phyloP scores from a whole-genome alignment of 2,329 filamentous ascomycete species.

The Diaporthe citrichinensis region DNA sequence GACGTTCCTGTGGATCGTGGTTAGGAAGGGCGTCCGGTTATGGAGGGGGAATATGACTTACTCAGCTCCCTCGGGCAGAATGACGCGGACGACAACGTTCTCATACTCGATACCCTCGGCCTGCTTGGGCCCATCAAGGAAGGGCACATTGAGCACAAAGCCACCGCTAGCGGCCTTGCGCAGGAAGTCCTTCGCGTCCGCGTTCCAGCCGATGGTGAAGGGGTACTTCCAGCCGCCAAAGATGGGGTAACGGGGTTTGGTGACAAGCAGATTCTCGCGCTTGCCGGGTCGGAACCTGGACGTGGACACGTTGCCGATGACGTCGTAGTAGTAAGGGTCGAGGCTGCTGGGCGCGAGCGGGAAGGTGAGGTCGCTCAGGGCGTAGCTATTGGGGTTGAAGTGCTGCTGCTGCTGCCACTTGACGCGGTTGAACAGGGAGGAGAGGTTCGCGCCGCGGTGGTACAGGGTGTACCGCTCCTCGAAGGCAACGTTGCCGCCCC shows the following conservation, averaged over 20 bases:
- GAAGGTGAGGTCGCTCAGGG: conserved; percentile 86
- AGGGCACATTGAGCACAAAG: conserved; percentile 91
- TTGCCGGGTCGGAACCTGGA: conserved; percentile 85
- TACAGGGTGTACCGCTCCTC: conserved; percentile 93
- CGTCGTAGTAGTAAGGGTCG: conserved; percentile 95
- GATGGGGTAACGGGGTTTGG: conserved; percentile 95
- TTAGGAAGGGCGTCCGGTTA: conserved; percentile 44
- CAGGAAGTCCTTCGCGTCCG: conserved; percentile 82
- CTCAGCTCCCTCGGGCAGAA: conserved; percentile 92
- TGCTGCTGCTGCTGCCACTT: conserved; percentile 81
- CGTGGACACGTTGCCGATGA: conserved; percentile 97
- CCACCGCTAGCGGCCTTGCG: conserved; percentile 75
- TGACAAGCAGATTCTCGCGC: conserved; percentile 85
- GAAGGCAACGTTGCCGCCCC: conserved; percentile 95
- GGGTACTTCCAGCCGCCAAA: conserved; percentile 99
- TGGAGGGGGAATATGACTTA: conserved; percentile 60
- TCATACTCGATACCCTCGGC: conserved; percentile 89
- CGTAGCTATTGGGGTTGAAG: conserved; percentile 82
- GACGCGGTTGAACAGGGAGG: conserved; percentile 80
- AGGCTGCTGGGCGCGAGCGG: conserved; percentile 84
- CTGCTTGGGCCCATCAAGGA: conserved; percentile 92
- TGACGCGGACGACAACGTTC: conserved; percentile 82
- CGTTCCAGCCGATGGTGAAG: conserved; percentile 97
- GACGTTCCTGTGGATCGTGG: conserved; percentile 76
- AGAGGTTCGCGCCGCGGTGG: conserved; percentile 87